Conservation (phyloP, 1,284 basidiomycete species). For the Pisolithus thermaeus region DNA sequence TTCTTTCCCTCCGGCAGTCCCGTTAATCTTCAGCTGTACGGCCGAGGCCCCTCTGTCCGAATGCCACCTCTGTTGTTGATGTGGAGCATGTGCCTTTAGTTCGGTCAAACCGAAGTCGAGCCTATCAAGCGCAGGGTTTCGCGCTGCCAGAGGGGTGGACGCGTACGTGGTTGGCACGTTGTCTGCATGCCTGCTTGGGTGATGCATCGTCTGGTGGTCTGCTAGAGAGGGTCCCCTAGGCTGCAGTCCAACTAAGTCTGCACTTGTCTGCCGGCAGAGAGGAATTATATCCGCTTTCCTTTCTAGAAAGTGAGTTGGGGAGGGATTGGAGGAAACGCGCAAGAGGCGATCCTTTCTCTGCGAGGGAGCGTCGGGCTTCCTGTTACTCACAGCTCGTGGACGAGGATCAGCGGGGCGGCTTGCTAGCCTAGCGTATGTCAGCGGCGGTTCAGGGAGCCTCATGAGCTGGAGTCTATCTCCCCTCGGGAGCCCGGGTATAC, state of each 20-base stretch:
- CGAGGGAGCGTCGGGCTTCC: not conserved
- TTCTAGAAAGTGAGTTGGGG: not conserved
- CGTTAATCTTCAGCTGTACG: not conserved
- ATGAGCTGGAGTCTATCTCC: not conserved
- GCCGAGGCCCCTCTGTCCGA: slow-evolving; percentile 16
- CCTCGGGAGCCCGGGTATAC: not conserved
- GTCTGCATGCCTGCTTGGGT: slow-evolving; percentile 1
- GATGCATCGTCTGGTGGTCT: slow-evolving; percentile 4
- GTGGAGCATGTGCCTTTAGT: slow-evolving; percentile 24
- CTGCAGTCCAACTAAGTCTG: slow-evolving; percentile 8
- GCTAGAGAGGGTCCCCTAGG: slow-evolving; percentile 25
- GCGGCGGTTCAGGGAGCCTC: not conserved
- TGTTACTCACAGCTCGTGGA: not conserved
- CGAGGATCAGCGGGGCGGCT: not conserved
- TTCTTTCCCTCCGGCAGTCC: slow-evolving; percentile 3
- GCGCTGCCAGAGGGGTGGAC: slow-evolving; percentile 5
- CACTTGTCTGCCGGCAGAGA: slow-evolving; percentile 8
- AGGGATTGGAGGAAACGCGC: not conserved
- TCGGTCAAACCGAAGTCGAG: slow-evolving; percentile 25
- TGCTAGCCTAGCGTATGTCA: not conserved
- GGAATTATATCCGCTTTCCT: slow-evolving; percentile 2
- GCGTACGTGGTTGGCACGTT: slow-evolving; percentile 12
- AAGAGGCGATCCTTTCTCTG: not conserved
- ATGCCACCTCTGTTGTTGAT: slow-evolving; percentile 21
- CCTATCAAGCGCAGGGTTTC: slow-evolving; percentile 27